Evolutionary conservation across 2,329 filamentous ascomycete species (phyloP).

Genomic region (Aspergillus alliaceus): DNA sequence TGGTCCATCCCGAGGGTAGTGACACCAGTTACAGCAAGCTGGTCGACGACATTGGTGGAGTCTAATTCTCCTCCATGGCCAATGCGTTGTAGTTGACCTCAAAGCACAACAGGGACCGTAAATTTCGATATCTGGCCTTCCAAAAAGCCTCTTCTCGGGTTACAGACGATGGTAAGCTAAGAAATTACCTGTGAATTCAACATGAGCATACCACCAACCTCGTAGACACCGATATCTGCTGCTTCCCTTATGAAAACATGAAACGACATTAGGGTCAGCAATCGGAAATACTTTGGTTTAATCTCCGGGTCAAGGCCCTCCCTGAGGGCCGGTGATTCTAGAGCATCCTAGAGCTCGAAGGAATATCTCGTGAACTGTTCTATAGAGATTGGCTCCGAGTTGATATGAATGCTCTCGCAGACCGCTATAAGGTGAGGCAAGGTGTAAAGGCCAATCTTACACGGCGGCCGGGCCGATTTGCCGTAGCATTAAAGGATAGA

Average conservation of each 20-base stretch:
- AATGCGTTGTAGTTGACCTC: no score
- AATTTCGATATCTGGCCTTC: no score
- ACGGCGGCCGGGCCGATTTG: constrained; percentile 26
- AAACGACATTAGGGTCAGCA: constrained; percentile 64
- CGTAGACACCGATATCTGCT: constrained; percentile 64
- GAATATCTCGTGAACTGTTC: constrained; percentile 24
- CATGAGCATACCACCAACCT: constrained; percentile 68
- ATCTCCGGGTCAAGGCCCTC: constrained; percentile 16
- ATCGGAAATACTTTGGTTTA: constrained; percentile 49
- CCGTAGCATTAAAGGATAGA: constrained; percentile 53
- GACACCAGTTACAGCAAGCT: constrained; percentile 60
- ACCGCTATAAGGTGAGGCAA: constrained; percentile 30
- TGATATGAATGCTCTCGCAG: constrained; percentile 41
- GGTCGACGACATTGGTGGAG: constrained; percentile 65
- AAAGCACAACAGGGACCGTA: no score
- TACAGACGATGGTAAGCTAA: no score
- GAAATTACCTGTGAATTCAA: no score
- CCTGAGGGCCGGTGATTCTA: not conserved
- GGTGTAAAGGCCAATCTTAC: constrained; percentile 26
- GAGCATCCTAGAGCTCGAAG: constrained; percentile 41
- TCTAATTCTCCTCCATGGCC: constrained; percentile 69
- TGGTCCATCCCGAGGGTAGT: constrained; percentile 71
- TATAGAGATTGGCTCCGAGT: constrained; percentile 28
- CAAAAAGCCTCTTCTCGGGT: no score
- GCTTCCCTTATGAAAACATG: constrained; percentile 66